Conservation (phyloP, 2,329 filamentous ascomycete genomes). For the Plenodomus tracheiphilus region DNA sequence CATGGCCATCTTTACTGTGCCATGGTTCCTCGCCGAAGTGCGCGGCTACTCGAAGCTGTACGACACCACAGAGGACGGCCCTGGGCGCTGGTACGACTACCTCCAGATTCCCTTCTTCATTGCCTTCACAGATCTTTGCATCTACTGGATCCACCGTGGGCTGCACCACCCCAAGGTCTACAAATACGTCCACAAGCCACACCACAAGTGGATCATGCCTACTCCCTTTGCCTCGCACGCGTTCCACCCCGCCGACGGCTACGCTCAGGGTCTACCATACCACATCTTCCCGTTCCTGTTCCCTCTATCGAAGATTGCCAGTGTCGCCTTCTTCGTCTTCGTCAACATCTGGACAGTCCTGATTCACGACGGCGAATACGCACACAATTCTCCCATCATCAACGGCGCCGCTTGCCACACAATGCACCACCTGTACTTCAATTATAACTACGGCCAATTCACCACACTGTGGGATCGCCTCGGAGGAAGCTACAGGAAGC, state of each 20-base stretch:
- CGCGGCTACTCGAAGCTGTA: slow-evolving; percentile 87
- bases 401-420: slow-evolving; percentile 95
- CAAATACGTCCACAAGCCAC: slow-evolving; percentile 90
- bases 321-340: slow-evolving; percentile 82
- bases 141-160: slow-evolving; percentile 89
- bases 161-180: slow-evolving; percentile 81
- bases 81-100: slow-evolving; percentile 76
- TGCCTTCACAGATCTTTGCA: slow-evolving; percentile 83
- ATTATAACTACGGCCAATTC: slow-evolving; percentile 89
- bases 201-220: slow-evolving; percentile 99
- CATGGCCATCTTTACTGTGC: slow-evolving; percentile 80
- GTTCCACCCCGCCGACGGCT: slow-evolving; percentile 94
- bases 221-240: slow-evolving; percentile 90
- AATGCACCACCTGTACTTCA: slow-evolving; percentile 76
- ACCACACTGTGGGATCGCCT: slow-evolving; percentile 90
- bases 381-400: slow-evolving; percentile 85
- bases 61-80: slow-evolving; percentile 74
- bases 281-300: slow-evolving; percentile 92
- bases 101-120: slow-evolving; percentile 88
- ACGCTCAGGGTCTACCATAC: slow-evolving; percentile 85
- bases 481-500: slow-evolving; percentile 82
- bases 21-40: slow-evolving; percentile 81
- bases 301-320: slow-evolving; percentile 88
- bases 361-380: slow-evolving; percentile 94
- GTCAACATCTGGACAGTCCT: slow-evolving; percentile 97